A percentile compares a stretch with the other conserved stretches of the same genome.
Evolutionary conservation across 495 filamentous ascomycete species (phyloP).

Genomic region (Penicillium crystallinum): DNA sequence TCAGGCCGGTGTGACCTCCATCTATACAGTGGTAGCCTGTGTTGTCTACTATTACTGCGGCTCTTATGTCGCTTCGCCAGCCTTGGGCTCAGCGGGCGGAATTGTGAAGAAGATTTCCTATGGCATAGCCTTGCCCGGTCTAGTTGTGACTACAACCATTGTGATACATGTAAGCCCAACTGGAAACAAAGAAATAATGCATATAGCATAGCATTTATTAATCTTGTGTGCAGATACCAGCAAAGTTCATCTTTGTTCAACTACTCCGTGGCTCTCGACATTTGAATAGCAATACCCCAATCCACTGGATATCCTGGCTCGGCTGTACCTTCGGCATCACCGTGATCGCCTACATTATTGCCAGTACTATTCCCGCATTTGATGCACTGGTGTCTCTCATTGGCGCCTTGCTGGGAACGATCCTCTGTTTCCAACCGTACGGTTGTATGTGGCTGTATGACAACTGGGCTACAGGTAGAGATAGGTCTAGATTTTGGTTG

Average conservation of each 20-base stretch:
- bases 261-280: slow-evolving; percentile 46
- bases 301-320: slow-evolving; percentile 52
- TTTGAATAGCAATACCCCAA: slow-evolving; percentile 50
- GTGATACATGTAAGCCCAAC: slow-evolving; percentile 10
- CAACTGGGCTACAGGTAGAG: slow-evolving; percentile 36
- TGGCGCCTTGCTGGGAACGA: slow-evolving; percentile 50
- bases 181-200: slow-evolving; percentile 42
- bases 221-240: slow-evolving; percentile 19
- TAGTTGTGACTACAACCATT: slow-evolving; percentile 22
- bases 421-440: slow-evolving; percentile 33
- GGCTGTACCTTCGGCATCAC: slow-evolving; percentile 48
- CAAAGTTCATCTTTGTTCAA: slow-evolving; percentile 55
- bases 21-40: slow-evolving; percentile 59
- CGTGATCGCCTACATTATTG: slow-evolving; percentile 58
- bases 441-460: slow-evolving; percentile 37
- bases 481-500: slow-evolving; percentile 17
- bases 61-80: slow-evolving; percentile 56
- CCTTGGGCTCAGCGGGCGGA: slow-evolving; percentile 58
- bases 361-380: slow-evolving; percentile 63
- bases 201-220: slow-evolving; percentile 17
- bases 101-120: slow-evolving; percentile 62
- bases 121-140: slow-evolving; percentile 60
- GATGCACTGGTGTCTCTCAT: slow-evolving; percentile 53
- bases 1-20: slow-evolving; percentile 43
- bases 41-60: slow-evolving; percentile 69